A percentile compares a stretch with the other conserved stretches of the same genome.
Evolutionary conservation across 2,329 filamentous ascomycete genomes (phyloP).

Genomic region (Paraphoma chrysanthemicola): DNA sequence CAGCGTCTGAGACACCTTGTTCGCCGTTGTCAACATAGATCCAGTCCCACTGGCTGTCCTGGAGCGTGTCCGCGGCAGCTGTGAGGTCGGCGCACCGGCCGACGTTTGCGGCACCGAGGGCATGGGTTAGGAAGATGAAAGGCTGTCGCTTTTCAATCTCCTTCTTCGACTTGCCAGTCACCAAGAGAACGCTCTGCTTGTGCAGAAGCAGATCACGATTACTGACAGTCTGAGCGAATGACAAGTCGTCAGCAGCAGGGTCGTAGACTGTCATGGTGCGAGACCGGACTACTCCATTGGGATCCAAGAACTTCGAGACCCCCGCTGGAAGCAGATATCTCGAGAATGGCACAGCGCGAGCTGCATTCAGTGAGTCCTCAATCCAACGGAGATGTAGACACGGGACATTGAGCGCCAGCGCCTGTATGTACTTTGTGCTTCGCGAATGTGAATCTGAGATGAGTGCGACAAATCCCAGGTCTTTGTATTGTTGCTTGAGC

Average conservation of each 20-base stretch:
- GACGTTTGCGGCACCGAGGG: conserved; percentile 74
- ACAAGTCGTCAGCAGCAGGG: conserved; percentile 58
- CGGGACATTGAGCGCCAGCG: conserved; percentile 85
- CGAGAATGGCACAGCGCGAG: conserved; percentile 73
- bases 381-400: conserved; percentile 87
- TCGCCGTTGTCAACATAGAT: conserved; percentile 80
- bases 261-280: conserved; percentile 69
- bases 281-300: conserved; percentile 73
- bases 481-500: conserved; percentile 61
- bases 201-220: conserved; percentile 68
- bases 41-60: conserved; percentile 72
- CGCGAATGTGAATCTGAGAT: conserved; percentile 87
- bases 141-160: conserved; percentile 70
- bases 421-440: conserved; percentile 92
- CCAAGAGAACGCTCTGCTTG: conserved; percentile 72
- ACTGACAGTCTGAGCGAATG: conserved; percentile 35
- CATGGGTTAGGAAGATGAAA: conserved; percentile 81
- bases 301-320: conserved; percentile 74
- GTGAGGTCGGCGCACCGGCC: conserved; percentile 69
- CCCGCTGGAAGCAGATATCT: conserved; percentile 87
- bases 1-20: conserved; percentile 61
- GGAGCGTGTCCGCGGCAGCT: conserved; percentile 68
- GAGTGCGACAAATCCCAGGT: conserved; percentile 79
- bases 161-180: conserved; percentile 70
- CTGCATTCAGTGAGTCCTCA: conserved; percentile 70